Evolutionary conservation across 2,329 filamentous ascomycete species (phyloP), one percentile per base, ranked within the genome.

Genomic region (Chaetomiaceae sp.): DNA sequence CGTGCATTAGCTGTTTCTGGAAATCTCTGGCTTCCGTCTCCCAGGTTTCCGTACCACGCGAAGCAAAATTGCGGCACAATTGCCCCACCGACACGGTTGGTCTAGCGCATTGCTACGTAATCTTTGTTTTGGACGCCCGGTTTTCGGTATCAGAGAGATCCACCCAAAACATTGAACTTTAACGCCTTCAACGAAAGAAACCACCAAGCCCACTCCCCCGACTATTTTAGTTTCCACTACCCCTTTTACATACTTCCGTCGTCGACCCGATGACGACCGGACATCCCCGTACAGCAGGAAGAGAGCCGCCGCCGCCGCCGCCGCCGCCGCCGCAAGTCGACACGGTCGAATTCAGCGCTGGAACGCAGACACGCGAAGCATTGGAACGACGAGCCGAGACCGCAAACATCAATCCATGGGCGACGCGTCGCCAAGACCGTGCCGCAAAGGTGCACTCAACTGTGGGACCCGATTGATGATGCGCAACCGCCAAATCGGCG

Each of bases 401-500:
- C 37, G 20, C 6, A 17, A 7, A 17, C 36, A 29, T 14, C 22
- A 27, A 8, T 46, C 6, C 6, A 33, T 43, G 46, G 45, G 45
- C 36, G 23, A 39, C 46, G 42, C 37, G n/a, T n/a, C n/a, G 36
- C 51, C 29, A 36, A 19, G 45, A 23, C 17, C 36, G 42, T 48
- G 47, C 19, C 43, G 44, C 40, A 51, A 20, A 22, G 37, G 31
- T 42, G 47, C 31, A 39, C 15, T 19, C 9, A 45, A 25, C 22
- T 29, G 38, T 37, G 22, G 36, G 17, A 14, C 39, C 27, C 46
- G 37, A 27, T 37, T 25, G 53, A 64, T 39, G 43, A 70, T 70
- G 67, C 64, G 67, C 49, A 59, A 63, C 31, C 63, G 68, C 42
- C 67, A 69, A 54, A 53, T 61, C 15, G 55, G 62, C 42, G 53